These are phyloP conservation scores for Scleroderma citrinum DNA, from an alignment of 768 basidiomycete species.

Conservation along the genomic window DNA sequence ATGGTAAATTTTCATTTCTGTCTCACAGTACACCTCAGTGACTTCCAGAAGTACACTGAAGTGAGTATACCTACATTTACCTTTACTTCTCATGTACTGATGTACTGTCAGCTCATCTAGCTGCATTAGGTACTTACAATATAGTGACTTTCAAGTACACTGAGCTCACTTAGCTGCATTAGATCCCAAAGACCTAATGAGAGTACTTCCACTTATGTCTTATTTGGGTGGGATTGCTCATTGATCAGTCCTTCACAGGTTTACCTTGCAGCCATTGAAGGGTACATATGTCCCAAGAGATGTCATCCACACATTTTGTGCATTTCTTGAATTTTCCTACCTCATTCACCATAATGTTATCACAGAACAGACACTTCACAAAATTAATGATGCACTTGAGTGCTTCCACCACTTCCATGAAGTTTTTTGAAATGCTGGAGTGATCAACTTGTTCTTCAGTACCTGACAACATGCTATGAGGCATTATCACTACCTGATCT, in stretches of 20 bases:
- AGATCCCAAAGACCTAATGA: conserved; percentile 1
- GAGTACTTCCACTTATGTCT: neutral
- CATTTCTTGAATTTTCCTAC: conserved; percentile 19
- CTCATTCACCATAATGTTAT: conserved; percentile 16
- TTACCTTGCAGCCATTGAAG: neutral
- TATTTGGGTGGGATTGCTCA: too few relatives aligned
- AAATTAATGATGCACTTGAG: conserved; percentile 13
- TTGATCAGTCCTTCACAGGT: neutral
- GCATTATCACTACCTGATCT: conserved; percentile 22
- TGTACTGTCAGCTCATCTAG: too few relatives aligned
- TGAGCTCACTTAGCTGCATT: too few relatives aligned
- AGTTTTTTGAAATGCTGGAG: conserved; percentile 9
- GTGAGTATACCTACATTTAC: too few relatives aligned
- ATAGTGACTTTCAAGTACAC: too few relatives aligned
- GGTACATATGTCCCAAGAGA: neutral
- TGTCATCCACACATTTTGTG: conserved; percentile 5
- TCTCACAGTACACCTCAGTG: too few relatives aligned
- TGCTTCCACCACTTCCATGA: conserved; percentile 16
- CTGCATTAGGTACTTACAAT: too few relatives aligned
- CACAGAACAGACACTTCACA: conserved; percentile 13
- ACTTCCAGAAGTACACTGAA: too few relatives aligned
- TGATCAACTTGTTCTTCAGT: conserved; percentile 16
- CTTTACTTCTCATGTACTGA: too few relatives aligned
- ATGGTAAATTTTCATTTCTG: too few relatives aligned
- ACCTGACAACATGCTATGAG: conserved; percentile 27